Base-by-base conservation (phyloP, 192 early-diverging fungal species). In the Backusella liffmaniae region DNA sequence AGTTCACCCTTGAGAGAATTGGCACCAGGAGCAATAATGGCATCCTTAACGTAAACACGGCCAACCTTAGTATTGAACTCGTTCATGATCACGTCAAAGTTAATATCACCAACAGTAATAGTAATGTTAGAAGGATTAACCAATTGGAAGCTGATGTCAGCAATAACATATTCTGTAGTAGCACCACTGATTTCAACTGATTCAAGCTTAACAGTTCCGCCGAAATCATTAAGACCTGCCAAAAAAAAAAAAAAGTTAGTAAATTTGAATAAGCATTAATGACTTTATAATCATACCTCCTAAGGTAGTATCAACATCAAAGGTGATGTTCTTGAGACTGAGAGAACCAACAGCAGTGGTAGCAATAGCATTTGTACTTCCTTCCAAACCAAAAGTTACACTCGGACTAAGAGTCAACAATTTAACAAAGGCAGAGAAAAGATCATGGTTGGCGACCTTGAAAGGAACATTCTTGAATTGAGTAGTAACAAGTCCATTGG, bases 41-140 rank as follows among this genome's bases (percentile, higher is more conserved):
- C 74, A 76, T 84, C 70, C 7, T 59, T 66, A 32, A 89, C 74
- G 15, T 81, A 59, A 10, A 82, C 83, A 66, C 62, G 76, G 69
- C 88, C 88, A 49, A 88, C 67, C 1, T 78, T 51, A 37, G 70
- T 51, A 12, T 81, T 79, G n/a, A 85, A 21, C 41, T 73, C 83
- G 26, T 77, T 56, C 16, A 59, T 30, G 32, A 73, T 70, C 36
- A 86, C 81, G 36, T 79, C 66, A 42, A 88, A 87, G 36, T 73
- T 62, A 34, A 87, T 81, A 66, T 83, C 79, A 39, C 84, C 84
- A 66, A 85, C 75, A 49, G 77, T 67, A 71, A 90, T 90, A 70
- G 82, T 82, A 41, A 90, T 80, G 67, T 81, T 83, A 23, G 88
- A 88, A 21, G 86, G 86, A 73, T 89, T 87, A 72, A 78, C 81